Percentiles rank a stretch among this genome's conserved stretches.
These are phyloP conservation scores for Pseudocercospora cruenta DNA, from an alignment of 2,329 filamentous ascomycete species.

Conservation along the genomic window DNA sequence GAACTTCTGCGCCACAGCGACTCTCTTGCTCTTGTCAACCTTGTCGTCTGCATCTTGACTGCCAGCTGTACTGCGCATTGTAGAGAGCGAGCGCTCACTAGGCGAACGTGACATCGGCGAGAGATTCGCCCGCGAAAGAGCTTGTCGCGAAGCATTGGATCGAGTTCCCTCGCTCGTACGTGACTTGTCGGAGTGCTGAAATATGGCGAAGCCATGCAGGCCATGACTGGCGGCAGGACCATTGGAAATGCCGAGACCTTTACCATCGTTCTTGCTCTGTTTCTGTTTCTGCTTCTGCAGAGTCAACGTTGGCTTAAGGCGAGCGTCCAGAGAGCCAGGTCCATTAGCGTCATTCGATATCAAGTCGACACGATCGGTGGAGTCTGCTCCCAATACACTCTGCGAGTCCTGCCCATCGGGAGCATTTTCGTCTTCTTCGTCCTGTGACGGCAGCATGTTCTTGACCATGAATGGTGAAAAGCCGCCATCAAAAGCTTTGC, in stretches of 20 bases:
- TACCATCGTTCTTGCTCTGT: conserved; percentile 31
- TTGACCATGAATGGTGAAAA: conserved; percentile 66
- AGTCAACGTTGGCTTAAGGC: conserved; percentile 79
- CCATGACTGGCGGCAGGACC: conserved; percentile 24
- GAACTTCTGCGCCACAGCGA: conserved; percentile 11
- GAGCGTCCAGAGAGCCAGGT: conserved; percentile 76
- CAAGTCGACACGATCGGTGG: conserved; percentile 13
- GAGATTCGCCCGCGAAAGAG: conserved; percentile 31
- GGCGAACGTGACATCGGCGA: conserved; percentile 36
- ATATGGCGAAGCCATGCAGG: conserved; percentile 48
- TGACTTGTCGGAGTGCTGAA: conserved; percentile 45
- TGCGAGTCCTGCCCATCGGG: conserved; percentile 49
- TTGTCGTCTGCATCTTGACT: conserved; percentile 31
- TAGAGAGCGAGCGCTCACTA: conserved; percentile 37
- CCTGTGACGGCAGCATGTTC: conserved; percentile 52
- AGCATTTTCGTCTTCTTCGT: conserved; percentile 52
- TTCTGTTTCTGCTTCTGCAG: conserved; percentile 43
- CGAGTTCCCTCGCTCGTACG: conserved; percentile 23
- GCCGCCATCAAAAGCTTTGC: conserved; percentile 52
- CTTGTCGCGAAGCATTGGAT: conserved; percentile 29
- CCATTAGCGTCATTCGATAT: conserved; percentile 56
- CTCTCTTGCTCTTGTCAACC: conserved; percentile 38
- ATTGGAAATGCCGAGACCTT: conserved; percentile 39
- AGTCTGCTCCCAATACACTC: conserved; percentile 22
- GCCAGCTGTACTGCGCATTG: conserved; percentile 30